These are phyloP conservation scores for Saposhnikovia divaricata DNA, from an alignment of 129 eudicot species.

Conservation along the genomic window DNA sequence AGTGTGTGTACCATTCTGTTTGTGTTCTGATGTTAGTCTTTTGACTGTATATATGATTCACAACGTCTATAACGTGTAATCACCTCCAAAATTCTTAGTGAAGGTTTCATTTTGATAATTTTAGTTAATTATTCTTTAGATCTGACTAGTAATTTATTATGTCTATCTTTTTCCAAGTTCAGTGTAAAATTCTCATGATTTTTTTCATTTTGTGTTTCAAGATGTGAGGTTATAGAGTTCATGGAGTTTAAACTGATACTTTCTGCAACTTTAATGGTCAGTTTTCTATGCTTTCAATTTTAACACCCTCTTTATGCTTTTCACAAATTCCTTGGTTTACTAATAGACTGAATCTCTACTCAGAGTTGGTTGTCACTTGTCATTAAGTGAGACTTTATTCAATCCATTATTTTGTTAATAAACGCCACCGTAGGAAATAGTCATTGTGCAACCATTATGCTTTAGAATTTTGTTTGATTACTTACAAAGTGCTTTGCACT, in stretches of 20 bases:
- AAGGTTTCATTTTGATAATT: not conserved
- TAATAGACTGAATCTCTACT: too few relatives aligned
- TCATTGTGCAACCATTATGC: not conserved
- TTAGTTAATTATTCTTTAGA: slow-evolving; percentile 2
- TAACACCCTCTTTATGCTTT: not conserved
- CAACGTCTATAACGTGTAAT: not conserved
- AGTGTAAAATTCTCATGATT: not conserved
- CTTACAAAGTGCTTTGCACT: not conserved
- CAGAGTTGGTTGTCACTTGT: not conserved
- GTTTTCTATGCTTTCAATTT: not conserved
- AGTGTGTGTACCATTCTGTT: too few relatives aligned
- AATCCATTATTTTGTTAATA: too few relatives aligned
- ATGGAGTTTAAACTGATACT: not conserved
- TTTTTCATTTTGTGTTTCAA: not conserved
- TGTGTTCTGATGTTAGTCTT: too few relatives aligned
- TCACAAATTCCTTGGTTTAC: not conserved
- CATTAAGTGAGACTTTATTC: not conserved
- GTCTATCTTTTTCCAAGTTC: not conserved
- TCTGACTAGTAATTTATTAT: not conserved
- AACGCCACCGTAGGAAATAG: not conserved
- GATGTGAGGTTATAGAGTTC: not conserved
- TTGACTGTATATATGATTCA: too few relatives aligned
- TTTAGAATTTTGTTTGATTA: not conserved
- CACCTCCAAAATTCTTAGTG: not conserved
- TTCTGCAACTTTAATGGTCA: not conserved